Percentiles rank a stretch among this genome's conserved stretches.
Conservation (phyloP, 2,329 filamentous ascomycete genomes). For the Pseudogymnoascus sp. region DNA sequence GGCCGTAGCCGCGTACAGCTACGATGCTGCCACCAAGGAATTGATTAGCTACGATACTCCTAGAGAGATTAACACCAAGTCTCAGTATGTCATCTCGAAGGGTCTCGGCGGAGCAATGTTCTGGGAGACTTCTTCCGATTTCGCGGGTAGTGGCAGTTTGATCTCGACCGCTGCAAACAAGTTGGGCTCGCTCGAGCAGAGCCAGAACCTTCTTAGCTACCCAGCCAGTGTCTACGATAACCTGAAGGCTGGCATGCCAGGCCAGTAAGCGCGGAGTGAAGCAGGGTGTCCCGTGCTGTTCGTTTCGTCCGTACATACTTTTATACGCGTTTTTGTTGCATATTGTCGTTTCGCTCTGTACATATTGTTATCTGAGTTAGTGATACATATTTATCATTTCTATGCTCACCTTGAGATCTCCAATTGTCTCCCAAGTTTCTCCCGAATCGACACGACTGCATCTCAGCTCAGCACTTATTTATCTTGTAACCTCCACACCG, state of each 20-base stretch:
- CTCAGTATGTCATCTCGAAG: slow-evolving; percentile 51
- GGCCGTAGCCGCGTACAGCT: slow-evolving; percentile 60
- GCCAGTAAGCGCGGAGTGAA: slow-evolving; percentile 9
- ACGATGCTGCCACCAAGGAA: slow-evolving; percentile 48
- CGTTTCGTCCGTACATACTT: slow-evolving; percentile 1
- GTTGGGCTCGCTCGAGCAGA: slow-evolving; percentile 36
- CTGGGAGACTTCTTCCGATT: slow-evolving; percentile 72
- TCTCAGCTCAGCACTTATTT: background rate
- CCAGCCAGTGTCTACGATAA: slow-evolving; percentile 48
- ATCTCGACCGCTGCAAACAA: slow-evolving; percentile 39
- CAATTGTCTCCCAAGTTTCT: background rate
- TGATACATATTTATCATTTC: background rate
- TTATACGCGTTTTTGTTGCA: background rate
- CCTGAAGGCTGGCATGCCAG: slow-evolving; percentile 32
- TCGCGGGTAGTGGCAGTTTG: slow-evolving; percentile 48
- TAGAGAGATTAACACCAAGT: slow-evolving; percentile 51
- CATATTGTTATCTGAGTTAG: slow-evolving; percentile 37
- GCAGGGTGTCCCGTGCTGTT: background rate
- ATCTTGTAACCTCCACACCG: background rate
- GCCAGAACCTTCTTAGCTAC: slow-evolving; percentile 43
- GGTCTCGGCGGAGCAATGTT: slow-evolving; percentile 73
- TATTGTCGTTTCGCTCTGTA: slow-evolving; percentile 31
- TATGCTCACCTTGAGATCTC: background rate
- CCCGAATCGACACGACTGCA: background rate
- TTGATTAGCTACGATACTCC: slow-evolving; percentile 68